Conservation (phyloP, 306 rosid genomes). For the Amphicarpaea edgeworthii region DNA sequence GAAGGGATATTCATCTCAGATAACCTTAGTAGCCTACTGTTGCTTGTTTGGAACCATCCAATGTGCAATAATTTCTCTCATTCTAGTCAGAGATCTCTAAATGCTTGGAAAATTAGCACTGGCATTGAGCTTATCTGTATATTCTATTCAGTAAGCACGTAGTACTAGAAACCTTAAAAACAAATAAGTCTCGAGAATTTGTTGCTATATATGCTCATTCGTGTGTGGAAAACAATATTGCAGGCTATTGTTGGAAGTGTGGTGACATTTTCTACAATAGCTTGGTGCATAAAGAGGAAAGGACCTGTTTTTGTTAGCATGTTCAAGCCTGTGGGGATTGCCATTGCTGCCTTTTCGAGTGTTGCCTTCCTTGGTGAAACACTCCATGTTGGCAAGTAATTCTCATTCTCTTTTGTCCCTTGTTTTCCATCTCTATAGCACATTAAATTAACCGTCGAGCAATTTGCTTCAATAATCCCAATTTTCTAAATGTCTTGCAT, state of each 20-base stretch:
- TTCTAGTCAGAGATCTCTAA: slow-evolving; percentile 56
- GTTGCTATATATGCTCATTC: slow-evolving; percentile 38
- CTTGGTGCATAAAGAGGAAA: slow-evolving; percentile 70
- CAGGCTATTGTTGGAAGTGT: slow-evolving; percentile 67
- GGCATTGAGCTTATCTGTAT: slow-evolving; percentile 61
- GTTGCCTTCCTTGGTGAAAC: slow-evolving; percentile 69
- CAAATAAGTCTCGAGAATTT: not conserved
- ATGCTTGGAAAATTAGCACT: slow-evolving; percentile 59
- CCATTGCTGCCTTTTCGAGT: slow-evolving; percentile 68
- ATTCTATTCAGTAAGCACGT: slow-evolving; percentile 65
- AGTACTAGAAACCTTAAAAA: slow-evolving; percentile 2
- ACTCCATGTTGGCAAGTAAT: slow-evolving; percentile 64
- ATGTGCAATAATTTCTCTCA: slow-evolving; percentile 54
- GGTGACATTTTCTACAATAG: slow-evolving; percentile 54
- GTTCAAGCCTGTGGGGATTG: slow-evolving; percentile 77
- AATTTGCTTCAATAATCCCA: not conserved
- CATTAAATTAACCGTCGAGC: too few species aligned
- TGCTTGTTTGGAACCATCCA: slow-evolving; percentile 77
- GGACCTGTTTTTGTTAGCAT: slow-evolving; percentile 72
- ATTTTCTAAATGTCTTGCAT: too few species aligned
- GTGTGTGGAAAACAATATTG: slow-evolving; percentile 2
- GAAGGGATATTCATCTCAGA: slow-evolving; percentile 64
- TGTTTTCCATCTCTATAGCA: not conserved
- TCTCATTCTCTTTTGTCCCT: not conserved
- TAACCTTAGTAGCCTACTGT: slow-evolving; percentile 66